Conservation (phyloP, 306 rosid species). For the Quercus rubra region DNA sequence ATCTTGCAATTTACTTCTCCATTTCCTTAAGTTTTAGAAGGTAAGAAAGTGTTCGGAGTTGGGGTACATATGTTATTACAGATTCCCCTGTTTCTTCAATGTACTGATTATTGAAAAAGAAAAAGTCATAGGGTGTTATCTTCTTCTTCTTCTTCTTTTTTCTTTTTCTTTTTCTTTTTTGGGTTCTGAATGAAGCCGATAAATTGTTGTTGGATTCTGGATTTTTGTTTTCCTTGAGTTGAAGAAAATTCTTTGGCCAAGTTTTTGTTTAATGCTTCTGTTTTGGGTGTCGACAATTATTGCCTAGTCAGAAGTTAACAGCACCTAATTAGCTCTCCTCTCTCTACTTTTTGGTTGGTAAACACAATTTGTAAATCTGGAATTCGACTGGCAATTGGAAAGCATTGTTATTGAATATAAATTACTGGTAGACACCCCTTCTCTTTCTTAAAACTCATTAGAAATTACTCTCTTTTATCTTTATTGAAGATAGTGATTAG, state of each 20-base stretch:
- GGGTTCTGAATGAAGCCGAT: neutral
- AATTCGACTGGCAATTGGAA: no score
- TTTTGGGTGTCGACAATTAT: neutral
- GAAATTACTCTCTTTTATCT: no score
- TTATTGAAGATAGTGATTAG: no score
- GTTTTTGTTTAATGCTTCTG: neutral
- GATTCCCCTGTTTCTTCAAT: neutral
- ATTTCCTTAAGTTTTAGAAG: neutral
- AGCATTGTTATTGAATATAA: no score
- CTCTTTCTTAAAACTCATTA: no score
- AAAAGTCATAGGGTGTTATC: no score
- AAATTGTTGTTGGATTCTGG: neutral
- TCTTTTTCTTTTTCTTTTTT: no score
- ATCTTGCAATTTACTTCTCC: neutral
- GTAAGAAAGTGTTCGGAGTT: neutral
- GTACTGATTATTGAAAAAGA: neutral
- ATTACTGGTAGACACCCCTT: no score
- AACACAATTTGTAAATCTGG: no score
- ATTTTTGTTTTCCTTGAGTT: neutral
- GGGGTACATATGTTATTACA: neutral
- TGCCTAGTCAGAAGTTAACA: neutral
- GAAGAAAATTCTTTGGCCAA: neutral
- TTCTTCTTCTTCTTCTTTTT: no score
- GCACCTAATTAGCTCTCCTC: neutral
- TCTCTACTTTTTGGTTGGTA: no score